phyloP scores from a whole-genome alignment of 345 rosid genomes.

The Eucalyptus cloeziana region DNA sequence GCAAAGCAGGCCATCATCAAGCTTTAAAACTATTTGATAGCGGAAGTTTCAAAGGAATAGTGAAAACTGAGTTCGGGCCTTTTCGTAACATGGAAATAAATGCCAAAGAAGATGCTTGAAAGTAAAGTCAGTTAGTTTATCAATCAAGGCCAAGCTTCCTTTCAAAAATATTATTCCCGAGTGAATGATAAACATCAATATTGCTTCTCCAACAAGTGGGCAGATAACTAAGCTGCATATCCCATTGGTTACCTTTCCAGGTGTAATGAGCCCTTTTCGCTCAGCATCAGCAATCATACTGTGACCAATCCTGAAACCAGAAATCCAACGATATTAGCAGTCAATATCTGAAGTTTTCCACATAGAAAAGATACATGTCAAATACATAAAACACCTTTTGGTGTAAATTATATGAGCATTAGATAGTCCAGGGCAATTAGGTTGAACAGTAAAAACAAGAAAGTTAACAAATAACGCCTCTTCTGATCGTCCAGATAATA shows the following conservation, averaged over 20 bases:
- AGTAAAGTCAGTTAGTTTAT: neutral
- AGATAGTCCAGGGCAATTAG: neutral
- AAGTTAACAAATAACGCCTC: neutral
- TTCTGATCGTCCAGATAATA: neutral
- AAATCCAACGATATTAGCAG: neutral
- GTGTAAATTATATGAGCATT: neutral
- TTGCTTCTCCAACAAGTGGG: neutral
- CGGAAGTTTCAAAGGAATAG: neutral
- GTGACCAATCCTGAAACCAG: constrained; percentile 56
- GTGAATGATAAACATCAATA: neutral
- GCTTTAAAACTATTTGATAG: neutral
- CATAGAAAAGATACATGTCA: neutral
- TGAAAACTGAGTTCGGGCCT: neutral
- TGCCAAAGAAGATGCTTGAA: neutral
- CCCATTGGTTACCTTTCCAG: constrained; percentile 65
- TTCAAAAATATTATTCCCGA: neutral
- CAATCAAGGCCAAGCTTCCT: neutral
- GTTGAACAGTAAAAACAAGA: neutral
- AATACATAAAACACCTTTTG: neutral
- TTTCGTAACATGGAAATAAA: neutral
- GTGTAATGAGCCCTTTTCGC: constrained; percentile 56
- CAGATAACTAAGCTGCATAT: neutral
- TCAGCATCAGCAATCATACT: constrained; percentile 94
- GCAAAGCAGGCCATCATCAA: neutral
- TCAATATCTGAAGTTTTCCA: neutral